phyloP scores from a whole-genome alignment of 2,329 filamentous ascomycete species.

The Sclerotinia nivalis region DNA sequence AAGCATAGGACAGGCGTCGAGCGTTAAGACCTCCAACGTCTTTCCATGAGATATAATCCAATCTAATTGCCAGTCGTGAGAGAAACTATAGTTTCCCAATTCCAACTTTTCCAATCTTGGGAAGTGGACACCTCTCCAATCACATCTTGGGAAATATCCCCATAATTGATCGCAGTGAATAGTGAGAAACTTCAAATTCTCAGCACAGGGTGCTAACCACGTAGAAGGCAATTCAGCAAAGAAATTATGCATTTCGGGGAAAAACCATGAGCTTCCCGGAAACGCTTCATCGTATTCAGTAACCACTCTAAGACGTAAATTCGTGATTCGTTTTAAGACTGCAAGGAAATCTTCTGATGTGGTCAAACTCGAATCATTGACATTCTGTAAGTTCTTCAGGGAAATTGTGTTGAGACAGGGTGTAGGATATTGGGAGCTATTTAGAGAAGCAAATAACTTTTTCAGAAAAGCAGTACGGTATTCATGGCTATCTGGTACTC shows the following conservation, averaged over 20 bases:
- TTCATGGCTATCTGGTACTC: slow-evolving; percentile 10
- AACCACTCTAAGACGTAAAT: slow-evolving; percentile 19
- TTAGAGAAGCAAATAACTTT: slow-evolving; percentile 14
- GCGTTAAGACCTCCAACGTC: slow-evolving; percentile 13
- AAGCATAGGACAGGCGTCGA: slow-evolving; percentile 20
- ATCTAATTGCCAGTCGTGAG: slow-evolving; percentile 25
- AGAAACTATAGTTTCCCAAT: slow-evolving; percentile 23
- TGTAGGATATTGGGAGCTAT: slow-evolving; percentile 9
- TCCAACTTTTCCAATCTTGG: slow-evolving; percentile 24
- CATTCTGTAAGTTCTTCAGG: slow-evolving; percentile 25
- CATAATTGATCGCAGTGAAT: slow-evolving; percentile 21
- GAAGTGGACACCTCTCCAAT: slow-evolving; percentile 22
- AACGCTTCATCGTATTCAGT: background rate
- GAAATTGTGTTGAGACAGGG: background rate
- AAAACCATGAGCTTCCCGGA: background rate
- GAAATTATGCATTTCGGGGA: slow-evolving; percentile 21
- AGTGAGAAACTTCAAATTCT: slow-evolving; percentile 21
- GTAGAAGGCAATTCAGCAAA: slow-evolving; percentile 17
- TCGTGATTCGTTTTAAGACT: slow-evolving; percentile 3
- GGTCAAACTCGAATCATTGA: slow-evolving; percentile 7
- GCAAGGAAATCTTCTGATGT: slow-evolving; percentile 1
- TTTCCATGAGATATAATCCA: slow-evolving; percentile 25
- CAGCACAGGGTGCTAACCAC: slow-evolving; percentile 22
- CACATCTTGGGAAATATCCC: slow-evolving; percentile 23
- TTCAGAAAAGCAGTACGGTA: slow-evolving; percentile 18